Conservation (phyloP, 1,284 basidiomycete genomes). For the Ustilago lituana region DNA sequence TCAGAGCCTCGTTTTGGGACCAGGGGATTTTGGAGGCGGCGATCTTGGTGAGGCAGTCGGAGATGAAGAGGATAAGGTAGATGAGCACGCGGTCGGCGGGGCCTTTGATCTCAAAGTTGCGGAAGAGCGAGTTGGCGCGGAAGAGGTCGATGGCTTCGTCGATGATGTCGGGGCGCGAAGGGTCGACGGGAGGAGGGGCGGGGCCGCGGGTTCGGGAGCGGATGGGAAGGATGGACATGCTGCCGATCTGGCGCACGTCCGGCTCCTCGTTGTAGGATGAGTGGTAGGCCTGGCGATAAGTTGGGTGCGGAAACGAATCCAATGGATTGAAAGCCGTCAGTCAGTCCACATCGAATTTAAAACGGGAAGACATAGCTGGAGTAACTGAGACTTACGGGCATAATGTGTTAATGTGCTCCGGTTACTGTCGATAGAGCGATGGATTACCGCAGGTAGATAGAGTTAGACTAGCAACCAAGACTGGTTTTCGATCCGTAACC, state of each 20-base stretch:
- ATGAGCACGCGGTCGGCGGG: constrained; percentile 95
- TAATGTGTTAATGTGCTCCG: no score
- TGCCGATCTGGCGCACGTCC: constrained; percentile 84
- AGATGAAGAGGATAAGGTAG: constrained; percentile 96
- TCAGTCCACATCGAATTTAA: no score
- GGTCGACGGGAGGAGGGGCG: constrained; percentile 80
- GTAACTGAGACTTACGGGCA: constrained; percentile 17
- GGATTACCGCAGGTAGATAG: no score
- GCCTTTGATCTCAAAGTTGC: constrained; percentile 99
- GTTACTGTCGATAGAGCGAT: no score
- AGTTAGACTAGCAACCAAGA: no score
- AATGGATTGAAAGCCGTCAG: no score
- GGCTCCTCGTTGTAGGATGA: constrained; percentile 89
- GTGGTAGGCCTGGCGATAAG: constrained; percentile 78
- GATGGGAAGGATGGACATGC: constrained; percentile 89
- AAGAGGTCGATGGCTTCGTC: constrained; percentile 97
- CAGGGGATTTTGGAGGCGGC: constrained; percentile 58
- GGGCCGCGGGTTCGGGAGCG: constrained; percentile 90
- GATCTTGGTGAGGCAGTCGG: constrained; percentile 83
- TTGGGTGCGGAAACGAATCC: no score
- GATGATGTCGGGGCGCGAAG: constrained; percentile 84
- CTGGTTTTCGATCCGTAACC: no score
- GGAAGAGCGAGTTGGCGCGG: constrained; percentile 97
- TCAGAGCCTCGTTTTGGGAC: constrained; percentile 79
- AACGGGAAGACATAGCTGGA: no score